Evolutionary conservation across 2,329 filamentous ascomycete species (phyloP).

Genomic region (Tolypocladium inflatum): DNA sequence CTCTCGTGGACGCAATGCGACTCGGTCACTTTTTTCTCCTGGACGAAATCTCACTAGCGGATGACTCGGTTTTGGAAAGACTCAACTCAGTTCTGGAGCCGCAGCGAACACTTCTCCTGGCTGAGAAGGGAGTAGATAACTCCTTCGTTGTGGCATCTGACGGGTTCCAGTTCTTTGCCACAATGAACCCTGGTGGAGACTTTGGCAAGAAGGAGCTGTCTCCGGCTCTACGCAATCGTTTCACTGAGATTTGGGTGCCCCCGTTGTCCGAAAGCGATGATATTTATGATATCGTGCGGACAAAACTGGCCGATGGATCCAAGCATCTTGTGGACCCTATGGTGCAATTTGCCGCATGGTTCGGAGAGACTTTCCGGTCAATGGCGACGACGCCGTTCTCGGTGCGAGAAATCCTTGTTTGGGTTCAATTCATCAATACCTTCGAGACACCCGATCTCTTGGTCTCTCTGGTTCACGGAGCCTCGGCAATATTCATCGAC

Average conservation of each 20-base stretch:
- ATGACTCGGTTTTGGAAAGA: slow-evolving; percentile 92
- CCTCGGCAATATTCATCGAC: slow-evolving; percentile 91
- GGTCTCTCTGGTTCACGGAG: slow-evolving; percentile 63
- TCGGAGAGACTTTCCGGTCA: slow-evolving; percentile 71
- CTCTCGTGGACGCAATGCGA: slow-evolving; percentile 88
- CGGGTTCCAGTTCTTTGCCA: slow-evolving; percentile 92
- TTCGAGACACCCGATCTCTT: slow-evolving; percentile 37
- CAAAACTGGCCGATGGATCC: slow-evolving; percentile 55
- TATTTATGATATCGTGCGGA: slow-evolving; percentile 73
- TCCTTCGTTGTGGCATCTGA: slow-evolving; percentile 66
- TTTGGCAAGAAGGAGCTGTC: slow-evolving; percentile 98
- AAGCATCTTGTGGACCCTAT: slow-evolving; percentile 57
- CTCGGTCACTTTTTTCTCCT: slow-evolving; percentile 83
- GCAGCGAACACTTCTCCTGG: slow-evolving; percentile 73
- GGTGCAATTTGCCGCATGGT: slow-evolving; percentile 87
- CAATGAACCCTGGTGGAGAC: slow-evolving; percentile 98
- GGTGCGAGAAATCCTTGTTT: slow-evolving; percentile 83
- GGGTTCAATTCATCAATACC: slow-evolving; percentile 86
- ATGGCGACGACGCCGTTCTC: slow-evolving; percentile 71
- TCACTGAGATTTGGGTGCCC: slow-evolving; percentile 98
- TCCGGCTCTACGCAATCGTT: slow-evolving; percentile 86
- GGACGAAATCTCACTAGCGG: slow-evolving; percentile 94
- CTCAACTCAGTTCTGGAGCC: slow-evolving; percentile 95
- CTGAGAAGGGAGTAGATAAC: slow-evolving; percentile 84
- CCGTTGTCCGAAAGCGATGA: slow-evolving; percentile 77